Conservation (phyloP, 2,329 filamentous ascomycete genomes). For the Nannizzia gypsea region DNA sequence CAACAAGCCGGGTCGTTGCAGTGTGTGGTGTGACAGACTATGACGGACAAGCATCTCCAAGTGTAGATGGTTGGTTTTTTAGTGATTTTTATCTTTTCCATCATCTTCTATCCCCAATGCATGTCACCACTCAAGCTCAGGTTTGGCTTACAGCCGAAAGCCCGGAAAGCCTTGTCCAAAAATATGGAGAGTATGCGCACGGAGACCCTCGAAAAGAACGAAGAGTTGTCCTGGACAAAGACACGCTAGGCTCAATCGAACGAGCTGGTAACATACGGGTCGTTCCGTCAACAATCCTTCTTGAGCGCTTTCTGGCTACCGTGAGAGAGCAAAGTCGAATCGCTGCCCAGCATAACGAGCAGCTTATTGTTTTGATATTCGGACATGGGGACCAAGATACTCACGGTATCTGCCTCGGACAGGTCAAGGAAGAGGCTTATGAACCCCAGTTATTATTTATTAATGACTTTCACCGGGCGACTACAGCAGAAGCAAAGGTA, state of each 20-base stretch:
- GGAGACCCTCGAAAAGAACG: slow-evolving; percentile 5
- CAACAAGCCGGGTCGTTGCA: slow-evolving; percentile 6
- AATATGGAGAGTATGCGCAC: slow-evolving; percentile 10
- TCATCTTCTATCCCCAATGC: slow-evolving; percentile 7
- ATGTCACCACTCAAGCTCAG: slow-evolving; percentile 2
- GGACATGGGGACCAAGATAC: slow-evolving; percentile 7
- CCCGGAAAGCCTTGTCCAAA: slow-evolving; percentile 6
- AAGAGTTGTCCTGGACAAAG: slow-evolving; percentile 7
- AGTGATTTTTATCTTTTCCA: slow-evolving; percentile 13
- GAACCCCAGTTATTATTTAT: not conserved
- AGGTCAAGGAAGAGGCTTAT: not conserved
- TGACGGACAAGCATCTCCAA: not conserved
- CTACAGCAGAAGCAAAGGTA: not conserved
- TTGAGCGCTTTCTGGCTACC: slow-evolving; percentile 10
- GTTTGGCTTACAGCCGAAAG: slow-evolving; percentile 10
- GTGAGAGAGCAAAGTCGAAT: slow-evolving; percentile 6
- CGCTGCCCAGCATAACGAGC: slow-evolving; percentile 5
- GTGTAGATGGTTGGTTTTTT: slow-evolving; percentile 10
- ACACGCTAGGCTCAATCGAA: not conserved
- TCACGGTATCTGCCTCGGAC: slow-evolving; percentile 5
- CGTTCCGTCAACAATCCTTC: slow-evolving; percentile 7
- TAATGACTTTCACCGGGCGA: slow-evolving; percentile 1
- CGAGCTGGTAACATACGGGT: slow-evolving; percentile 6
- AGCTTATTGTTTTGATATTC: slow-evolving; percentile 9
- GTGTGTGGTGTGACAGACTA: slow-evolving; percentile 8